Percentiles rank a stretch among this genome's conserved stretches.
Conservation (phyloP, 2,329 filamentous ascomycete species). For the Colletotrichum musicola region DNA sequence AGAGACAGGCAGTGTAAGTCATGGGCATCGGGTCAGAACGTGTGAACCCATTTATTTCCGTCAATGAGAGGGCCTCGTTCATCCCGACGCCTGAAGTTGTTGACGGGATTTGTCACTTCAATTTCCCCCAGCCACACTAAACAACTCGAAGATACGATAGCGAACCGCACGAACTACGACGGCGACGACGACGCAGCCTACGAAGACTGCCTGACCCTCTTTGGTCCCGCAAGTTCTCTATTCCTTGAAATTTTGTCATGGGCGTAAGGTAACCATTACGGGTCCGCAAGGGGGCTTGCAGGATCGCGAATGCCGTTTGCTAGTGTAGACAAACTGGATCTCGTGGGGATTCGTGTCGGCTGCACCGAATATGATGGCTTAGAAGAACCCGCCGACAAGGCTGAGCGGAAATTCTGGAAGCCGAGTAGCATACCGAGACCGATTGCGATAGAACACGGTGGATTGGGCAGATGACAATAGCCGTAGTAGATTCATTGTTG, state of each 20-base stretch:
- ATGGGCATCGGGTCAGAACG: background rate
- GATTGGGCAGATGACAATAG: background rate
- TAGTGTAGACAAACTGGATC: background rate
- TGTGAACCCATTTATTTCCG: background rate
- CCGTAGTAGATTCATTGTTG: background rate
- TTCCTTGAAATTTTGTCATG: background rate
- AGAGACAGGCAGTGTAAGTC: background rate
- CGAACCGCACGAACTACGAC: background rate
- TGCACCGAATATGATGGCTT: background rate
- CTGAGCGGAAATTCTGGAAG: background rate
- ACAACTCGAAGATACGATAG: background rate
- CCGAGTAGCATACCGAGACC: background rate
- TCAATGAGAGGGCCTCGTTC: background rate
- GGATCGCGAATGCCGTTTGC: background rate
- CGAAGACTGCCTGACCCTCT: background rate
- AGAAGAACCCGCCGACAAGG: background rate
- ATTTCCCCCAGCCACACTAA: background rate
- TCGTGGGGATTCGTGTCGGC: background rate
- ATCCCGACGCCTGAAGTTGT: slow-evolving; percentile 5
- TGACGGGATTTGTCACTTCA: slow-evolving; percentile 7
- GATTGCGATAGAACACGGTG: background rate
- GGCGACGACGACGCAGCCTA: background rate
- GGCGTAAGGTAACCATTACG: background rate
- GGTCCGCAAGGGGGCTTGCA: background rate
- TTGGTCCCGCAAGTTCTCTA: background rate